A percentile compares a stretch with the other conserved stretches of the same genome.
These are phyloP conservation scores for Didymella sp. DNA, from an alignment of 2,329 filamentous ascomycete species.

Conservation along the genomic window DNA sequence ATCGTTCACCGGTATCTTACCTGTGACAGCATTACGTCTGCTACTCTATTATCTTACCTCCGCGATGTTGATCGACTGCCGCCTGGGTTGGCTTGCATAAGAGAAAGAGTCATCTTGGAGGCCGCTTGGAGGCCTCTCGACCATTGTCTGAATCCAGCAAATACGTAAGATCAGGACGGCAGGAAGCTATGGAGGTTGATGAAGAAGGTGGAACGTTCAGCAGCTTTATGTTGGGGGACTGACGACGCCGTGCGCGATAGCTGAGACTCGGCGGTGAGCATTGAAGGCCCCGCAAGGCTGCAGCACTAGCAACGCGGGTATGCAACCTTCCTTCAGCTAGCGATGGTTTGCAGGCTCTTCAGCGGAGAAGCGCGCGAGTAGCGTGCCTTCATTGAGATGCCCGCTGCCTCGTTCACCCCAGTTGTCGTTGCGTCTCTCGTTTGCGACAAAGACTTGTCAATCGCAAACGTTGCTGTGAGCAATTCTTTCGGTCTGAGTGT, in stretches of 20 bases:
- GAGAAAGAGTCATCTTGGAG: constrained; percentile 1
- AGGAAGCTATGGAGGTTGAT: background rate
- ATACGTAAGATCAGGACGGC: background rate
- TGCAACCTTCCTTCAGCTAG: constrained; percentile 18
- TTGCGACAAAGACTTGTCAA: background rate
- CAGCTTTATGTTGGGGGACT: background rate
- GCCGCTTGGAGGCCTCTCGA: background rate
- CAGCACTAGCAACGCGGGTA: constrained; percentile 19
- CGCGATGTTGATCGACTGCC: background rate
- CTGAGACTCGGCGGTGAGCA: constrained; percentile 13
- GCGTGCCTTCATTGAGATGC: constrained; percentile 9
- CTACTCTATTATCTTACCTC: background rate
- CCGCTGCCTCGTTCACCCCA: constrained; percentile 12
- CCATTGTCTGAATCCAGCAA: background rate
- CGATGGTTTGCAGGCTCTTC: constrained; percentile 17
- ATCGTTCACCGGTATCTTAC: constrained; percentile 1
- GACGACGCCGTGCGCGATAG: background rate
- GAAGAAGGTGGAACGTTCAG: background rate
- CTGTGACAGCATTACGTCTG: background rate
- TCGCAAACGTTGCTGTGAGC: background rate
- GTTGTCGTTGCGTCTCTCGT: background rate
- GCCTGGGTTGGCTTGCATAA: background rate
- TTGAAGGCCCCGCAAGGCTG: constrained; percentile 14
- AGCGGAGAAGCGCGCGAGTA: constrained; percentile 18
- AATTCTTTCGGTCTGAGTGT: background rate